Conservation (phyloP, 768 basidiomycete species). For the Ramaria rubella region DNA sequence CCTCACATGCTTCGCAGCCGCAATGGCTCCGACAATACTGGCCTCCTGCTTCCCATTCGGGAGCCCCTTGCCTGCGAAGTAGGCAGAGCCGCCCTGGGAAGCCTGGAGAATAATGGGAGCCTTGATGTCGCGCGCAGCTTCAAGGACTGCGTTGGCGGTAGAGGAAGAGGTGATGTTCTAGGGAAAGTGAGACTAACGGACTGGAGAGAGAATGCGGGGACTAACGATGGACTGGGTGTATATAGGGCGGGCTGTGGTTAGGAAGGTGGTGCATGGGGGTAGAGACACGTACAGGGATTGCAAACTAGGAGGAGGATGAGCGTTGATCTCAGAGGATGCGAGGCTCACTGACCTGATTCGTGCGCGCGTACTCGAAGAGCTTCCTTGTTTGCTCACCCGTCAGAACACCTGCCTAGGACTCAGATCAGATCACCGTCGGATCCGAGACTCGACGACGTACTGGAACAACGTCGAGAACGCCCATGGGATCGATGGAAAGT, state of each 20-base stretch:
- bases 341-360: conserved; percentile 57
- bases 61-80: conserved; percentile 95
- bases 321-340: not conserved
- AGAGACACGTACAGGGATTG: conserved; percentile 64
- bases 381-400: conserved; percentile 94
- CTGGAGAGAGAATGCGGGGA: conserved; percentile 18
- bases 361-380: conserved; percentile 89
- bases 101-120: conserved; percentile 96
- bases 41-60: conserved; percentile 94
- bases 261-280: not conserved
- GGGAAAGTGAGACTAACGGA: conserved; percentile 8
- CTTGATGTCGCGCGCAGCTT: conserved; percentile 95
- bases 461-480: conserved; percentile 78
- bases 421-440: conserved; percentile 3
- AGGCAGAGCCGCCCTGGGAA: conserved; percentile 94
- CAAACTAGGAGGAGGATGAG: conserved; percentile 45
- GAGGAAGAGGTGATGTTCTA: conserved; percentile 98
- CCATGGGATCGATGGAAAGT: too few relatives aligned
- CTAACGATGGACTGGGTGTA: conserved; percentile 69
- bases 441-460: conserved; percentile 37
- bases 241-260: not conserved
- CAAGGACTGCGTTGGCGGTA: conserved; percentile 87
- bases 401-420: conserved; percentile 77
- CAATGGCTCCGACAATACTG: conserved; percentile 85
- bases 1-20: conserved; percentile 89